Base-by-base conservation (phyloP, 495 filamentous ascomycete genomes). In the Annulohypoxylon stygium region DNA sequence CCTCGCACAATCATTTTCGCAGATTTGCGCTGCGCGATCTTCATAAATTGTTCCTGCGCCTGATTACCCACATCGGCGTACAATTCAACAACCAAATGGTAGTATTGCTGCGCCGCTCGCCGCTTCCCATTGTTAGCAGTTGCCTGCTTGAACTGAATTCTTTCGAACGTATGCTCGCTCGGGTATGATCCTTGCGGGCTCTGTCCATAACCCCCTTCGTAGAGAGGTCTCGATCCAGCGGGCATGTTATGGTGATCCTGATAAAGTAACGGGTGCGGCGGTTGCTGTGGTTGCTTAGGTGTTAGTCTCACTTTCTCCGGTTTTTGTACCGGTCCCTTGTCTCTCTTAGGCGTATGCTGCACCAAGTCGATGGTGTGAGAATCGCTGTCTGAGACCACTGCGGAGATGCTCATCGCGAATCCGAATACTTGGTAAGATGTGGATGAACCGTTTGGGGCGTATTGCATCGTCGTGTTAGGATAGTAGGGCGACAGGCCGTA, bases 51-150 rank as follows among this genome's bases (percentile, higher is more conserved):
- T 0, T 81, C 81, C 2, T 63, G 58, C 45, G 80, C 71, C 47
- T 86, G 82, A 58, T 71, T 76, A 5, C 86, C 83, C 7, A 96
- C 84, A 70, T 97, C 92, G 25, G 91, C 95, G 73, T 90, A 93
- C 2, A 98, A 88, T 77, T 98, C 95, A 1, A 97, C 92, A 33
- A 97, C 88, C 33, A 98, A 85, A 71, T 97, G 94, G 78, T 97
- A 98, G 78, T 93, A 97, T 75, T 97, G 95, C 78, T 98, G 95
- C 10, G 93, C 92, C 0, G 95, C 94, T 50, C 95, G 85, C 61
- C 95, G 85, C 78, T 97, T 97, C 23, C 95, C 95, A 69, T 98
- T 98, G 83, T 98, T 98, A 3, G 94, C 94, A 0, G 95, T 98
- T 1, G 95, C 96, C 59, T 92, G 93, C 78, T 97, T 97, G 85